A percentile compares a stretch with the other conserved stretches of the same genome.
phyloP scores from a whole-genome alignment of 495 filamentous ascomycete genomes.

The Aspergillus kassunensis region DNA sequence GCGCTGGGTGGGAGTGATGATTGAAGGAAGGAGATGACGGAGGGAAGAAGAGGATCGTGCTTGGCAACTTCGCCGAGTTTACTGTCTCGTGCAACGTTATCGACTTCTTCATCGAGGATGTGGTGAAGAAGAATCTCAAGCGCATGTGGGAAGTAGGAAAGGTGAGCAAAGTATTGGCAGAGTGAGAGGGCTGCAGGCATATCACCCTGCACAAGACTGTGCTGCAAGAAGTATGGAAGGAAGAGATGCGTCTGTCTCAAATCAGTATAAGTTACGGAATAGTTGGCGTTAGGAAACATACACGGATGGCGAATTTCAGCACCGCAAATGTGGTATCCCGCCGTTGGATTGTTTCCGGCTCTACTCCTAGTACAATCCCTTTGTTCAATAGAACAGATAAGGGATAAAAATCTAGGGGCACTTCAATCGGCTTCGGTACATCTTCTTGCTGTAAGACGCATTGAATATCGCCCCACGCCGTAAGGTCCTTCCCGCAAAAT shows the following conservation, averaged over 20 bases:
- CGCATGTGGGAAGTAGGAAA: conserved; percentile 88
- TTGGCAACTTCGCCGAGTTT: conserved; percentile 27
- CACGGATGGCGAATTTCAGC: conserved; percentile 77
- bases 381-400: conserved; percentile 80
- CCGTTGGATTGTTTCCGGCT: conserved; percentile 86
- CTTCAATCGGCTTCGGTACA: conserved; percentile 40
- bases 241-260: conserved; percentile 75
- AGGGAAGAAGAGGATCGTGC: conserved; percentile 70
- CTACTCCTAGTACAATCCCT: conserved; percentile 83
- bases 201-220: conserved; percentile 67
- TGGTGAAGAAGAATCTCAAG: conserved; percentile 91
- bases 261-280: conserved; percentile 16
- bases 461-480: conserved; percentile 88
- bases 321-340: conserved; percentile 85
- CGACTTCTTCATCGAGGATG: conserved; percentile 91
- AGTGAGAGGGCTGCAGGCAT: conserved; percentile 69
- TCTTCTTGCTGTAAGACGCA: conserved; percentile 64
- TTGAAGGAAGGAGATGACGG: conserved; percentile 77
- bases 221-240: conserved; percentile 77
- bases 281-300: conserved; percentile 23
- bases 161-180: conserved; percentile 74
- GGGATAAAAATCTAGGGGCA: conserved; percentile 86
- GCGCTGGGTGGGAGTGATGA: conserved; percentile 70
- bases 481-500: conserved; percentile 78
- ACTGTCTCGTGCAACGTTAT: conserved; percentile 62